A percentile compares a stretch with the other conserved stretches of the same genome.
Evolutionary conservation across 2,329 filamentous ascomycete species (phyloP).

Genomic region (Penicillium crustosum): DNA sequence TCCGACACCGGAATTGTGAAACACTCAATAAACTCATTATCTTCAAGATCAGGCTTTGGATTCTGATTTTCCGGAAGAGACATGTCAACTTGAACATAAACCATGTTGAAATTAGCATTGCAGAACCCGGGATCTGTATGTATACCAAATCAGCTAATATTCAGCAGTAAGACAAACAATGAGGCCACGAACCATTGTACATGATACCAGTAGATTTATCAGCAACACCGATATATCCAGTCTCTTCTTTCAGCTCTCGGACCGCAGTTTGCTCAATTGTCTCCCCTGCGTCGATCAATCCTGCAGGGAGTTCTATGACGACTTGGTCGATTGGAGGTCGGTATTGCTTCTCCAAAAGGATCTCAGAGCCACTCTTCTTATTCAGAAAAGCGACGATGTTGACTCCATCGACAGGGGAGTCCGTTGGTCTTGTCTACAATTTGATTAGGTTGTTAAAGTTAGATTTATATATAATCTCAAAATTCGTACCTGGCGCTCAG

Average conservation of each 20-base stretch:
- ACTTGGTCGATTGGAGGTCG: slow-evolving; percentile 58
- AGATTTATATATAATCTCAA: not conserved
- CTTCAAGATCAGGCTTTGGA: slow-evolving; percentile 67
- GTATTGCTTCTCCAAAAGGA: slow-evolving; percentile 59
- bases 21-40: slow-evolving; percentile 78
- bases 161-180: not conserved
- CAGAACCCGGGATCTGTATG: slow-evolving; percentile 47
- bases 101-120: slow-evolving; percentile 52
- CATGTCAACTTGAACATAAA: slow-evolving; percentile 73
- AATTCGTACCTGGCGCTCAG: slow-evolving; percentile 40
- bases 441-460: not conserved
- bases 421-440: slow-evolving; percentile 12
- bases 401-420: slow-evolving; percentile 48
- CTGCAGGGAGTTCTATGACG: slow-evolving; percentile 60
- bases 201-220: slow-evolving; percentile 41
- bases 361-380: slow-evolving; percentile 49
- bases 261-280: slow-evolving; percentile 55
- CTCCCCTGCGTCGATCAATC: slow-evolving; percentile 58
- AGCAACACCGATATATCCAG: slow-evolving; percentile 57
- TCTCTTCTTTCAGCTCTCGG: slow-evolving; percentile 61
- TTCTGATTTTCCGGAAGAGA: slow-evolving; percentile 66
- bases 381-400: slow-evolving; percentile 60
- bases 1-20: slow-evolving; percentile 65
- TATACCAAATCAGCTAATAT: not conserved
- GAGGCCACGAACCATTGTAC: slow-evolving; percentile 40